A percentile compares a stretch with the other conserved stretches of the same genome.
phyloP scores from a whole-genome alignment of 768 basidiomycete genomes.

The Leccinum uliginosum region DNA sequence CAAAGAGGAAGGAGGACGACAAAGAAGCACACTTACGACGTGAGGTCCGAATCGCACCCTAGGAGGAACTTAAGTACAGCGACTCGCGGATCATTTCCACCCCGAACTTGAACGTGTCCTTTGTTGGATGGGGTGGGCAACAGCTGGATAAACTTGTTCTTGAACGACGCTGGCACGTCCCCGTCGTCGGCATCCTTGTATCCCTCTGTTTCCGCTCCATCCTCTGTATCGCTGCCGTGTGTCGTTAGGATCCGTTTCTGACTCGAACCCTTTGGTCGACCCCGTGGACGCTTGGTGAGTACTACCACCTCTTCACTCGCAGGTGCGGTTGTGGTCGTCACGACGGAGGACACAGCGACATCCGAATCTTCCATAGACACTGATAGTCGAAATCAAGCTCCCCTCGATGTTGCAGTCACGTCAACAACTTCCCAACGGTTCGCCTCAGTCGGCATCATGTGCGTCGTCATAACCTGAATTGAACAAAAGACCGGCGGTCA shows the following conservation, averaged over 20 bases:
- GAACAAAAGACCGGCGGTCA: neutral
- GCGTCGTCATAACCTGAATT: constrained; percentile 91
- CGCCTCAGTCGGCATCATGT: constrained; percentile 84
- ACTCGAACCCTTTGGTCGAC: constrained; percentile 18
- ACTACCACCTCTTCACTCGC: neutral
- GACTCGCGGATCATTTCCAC: constrained; percentile 78
- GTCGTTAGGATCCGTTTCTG: constrained; percentile 14
- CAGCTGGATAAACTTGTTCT: constrained; percentile 69
- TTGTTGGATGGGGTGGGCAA: constrained; percentile 71
- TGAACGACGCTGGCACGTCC: constrained; percentile 23
- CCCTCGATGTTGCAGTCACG: constrained; percentile 33
- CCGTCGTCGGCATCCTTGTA: constrained; percentile 6
- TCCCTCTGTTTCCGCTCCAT: neutral
- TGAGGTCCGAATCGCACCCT: constrained; percentile 16
- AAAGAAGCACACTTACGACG: neutral
- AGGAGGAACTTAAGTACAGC: constrained; percentile 95
- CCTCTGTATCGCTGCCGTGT: neutral
- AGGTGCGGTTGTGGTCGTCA: neutral
- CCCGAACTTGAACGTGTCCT: constrained; percentile 83
- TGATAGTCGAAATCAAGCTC: constrained; percentile 29
- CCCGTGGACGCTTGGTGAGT: constrained; percentile 11
- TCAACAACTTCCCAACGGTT: constrained; percentile 37
- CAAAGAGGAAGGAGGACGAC: no score
- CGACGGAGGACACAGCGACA: neutral
- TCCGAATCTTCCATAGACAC: constrained; percentile 1